Percentiles rank a stretch among this genome's conserved stretches.
phyloP scores from a whole-genome alignment of 2,329 filamentous ascomycete species.

The Phaeoacremonium minimum region DNA sequence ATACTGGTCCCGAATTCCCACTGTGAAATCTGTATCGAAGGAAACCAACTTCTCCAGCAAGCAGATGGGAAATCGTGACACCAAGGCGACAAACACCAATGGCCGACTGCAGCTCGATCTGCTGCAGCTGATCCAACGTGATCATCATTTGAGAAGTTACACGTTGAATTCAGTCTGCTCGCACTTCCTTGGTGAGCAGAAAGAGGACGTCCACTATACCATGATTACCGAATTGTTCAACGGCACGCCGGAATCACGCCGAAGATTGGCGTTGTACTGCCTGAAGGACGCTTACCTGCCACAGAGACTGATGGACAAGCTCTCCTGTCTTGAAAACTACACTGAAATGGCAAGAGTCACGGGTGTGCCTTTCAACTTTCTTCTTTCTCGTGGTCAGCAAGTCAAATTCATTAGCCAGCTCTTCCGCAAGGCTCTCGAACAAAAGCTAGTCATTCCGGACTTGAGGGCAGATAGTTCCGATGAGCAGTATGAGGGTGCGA shows the following conservation, averaged over 20 bases:
- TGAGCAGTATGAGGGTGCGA: conserved; percentile 95
- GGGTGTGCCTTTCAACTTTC: conserved; percentile 92
- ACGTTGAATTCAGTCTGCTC: conserved; percentile 95
- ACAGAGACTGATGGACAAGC: conserved; percentile 90
- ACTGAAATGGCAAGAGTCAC: conserved; percentile 99
- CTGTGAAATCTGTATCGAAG: conserved; percentile 65
- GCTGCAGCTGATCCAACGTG: conserved; percentile 89
- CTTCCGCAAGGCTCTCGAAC: conserved; percentile 89
- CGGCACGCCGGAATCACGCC: conserved; percentile 85
- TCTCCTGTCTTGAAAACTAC: conserved; percentile 98
- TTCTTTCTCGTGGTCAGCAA: conserved; percentile 89
- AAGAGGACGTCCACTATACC: conserved; percentile 97
- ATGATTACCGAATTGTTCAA: conserved; percentile 99
- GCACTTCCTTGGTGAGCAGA: conserved; percentile 93
- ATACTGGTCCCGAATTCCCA: conserved; percentile 78
- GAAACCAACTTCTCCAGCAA: conserved; percentile 92
- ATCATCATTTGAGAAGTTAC: conserved; percentile 93
- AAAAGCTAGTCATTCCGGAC: conserved; percentile 92
- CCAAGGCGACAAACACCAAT: conserved; percentile 90
- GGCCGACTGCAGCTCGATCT: conserved; percentile 90
- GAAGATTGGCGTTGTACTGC: conserved; percentile 91
- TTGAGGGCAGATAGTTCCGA: conserved; percentile 65
- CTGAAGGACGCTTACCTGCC: conserved; percentile 96
- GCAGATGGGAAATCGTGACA: conserved; percentile 95
- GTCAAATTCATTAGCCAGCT: conserved; percentile 97